Base-by-base conservation (phyloP, 805 yeast species). In the Yarrowia divulgata region DNA sequence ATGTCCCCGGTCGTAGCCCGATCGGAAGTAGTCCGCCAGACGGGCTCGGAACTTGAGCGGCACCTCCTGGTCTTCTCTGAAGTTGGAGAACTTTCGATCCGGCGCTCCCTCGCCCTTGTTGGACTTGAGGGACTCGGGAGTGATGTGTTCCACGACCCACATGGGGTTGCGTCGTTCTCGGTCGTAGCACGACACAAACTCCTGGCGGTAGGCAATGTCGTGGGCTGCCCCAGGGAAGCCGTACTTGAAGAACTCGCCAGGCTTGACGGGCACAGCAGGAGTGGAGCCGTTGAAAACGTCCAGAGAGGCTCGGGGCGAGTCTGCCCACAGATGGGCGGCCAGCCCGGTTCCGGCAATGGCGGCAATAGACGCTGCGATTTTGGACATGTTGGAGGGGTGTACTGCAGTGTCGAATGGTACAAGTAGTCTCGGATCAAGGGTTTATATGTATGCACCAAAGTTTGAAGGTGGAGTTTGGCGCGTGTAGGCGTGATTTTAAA, bases 1-100 rank as follows among this genome's bases (percentile, higher is more conserved):
- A 79, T 95, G 99, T 7, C 99, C 99, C 72, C 98, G 82, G 78
- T 95, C 99, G 79, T 91, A 95, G 1, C 99, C 99, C 40, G 95
- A 88, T 74, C 98, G 85, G 82, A 94, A 95, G 78, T 90, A 95
- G 79, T 95, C 98, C 71, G 88, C 84, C 69, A 95, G 81, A 67
- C 85, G 82, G 1, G 89, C 94, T 73, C 98, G 84, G 78, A 92
- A 95, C 74, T 81, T 84, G 37, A 79, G 78, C 0, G 99, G 99
- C 49, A 95, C 85, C 13, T 76, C 74, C 76, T 90, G 96, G 77
- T 95, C 98, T 81, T 95, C 99, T 75, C 82, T 87, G 81, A 95
- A 95, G 3, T 90, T 84, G 2, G 97, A 89, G 72, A 89, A 88
- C 76, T 88, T 88, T 46, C 99, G 84, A 75, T 94, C 93, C 29